Conservation (phyloP, 202 grass and related monocot genomes). For the Brachypodium distachyon region DNA sequence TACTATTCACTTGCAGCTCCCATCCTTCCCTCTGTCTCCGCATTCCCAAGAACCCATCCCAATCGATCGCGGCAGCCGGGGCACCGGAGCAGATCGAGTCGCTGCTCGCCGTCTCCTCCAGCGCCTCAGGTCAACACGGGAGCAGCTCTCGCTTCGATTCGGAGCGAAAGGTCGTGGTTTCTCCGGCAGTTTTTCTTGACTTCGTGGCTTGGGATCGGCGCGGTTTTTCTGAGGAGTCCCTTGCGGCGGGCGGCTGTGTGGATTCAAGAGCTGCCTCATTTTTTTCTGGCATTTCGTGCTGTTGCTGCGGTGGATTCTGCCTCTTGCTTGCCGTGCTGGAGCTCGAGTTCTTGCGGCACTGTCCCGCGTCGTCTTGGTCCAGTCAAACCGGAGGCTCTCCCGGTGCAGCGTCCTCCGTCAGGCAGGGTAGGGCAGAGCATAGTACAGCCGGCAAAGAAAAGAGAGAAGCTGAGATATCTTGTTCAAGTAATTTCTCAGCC, state of each 20-base stretch:
- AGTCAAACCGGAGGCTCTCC: background rate
- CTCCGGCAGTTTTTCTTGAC: background rate
- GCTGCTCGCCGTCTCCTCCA: background rate
- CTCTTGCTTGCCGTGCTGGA: background rate
- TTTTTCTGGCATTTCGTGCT: background rate
- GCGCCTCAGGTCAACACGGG: background rate
- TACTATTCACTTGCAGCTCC: slow-evolving; percentile 14
- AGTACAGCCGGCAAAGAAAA: background rate
- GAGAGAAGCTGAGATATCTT: background rate
- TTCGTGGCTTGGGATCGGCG: background rate
- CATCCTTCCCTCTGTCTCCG: background rate
- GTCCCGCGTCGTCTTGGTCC: background rate
- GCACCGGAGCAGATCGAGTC: background rate
- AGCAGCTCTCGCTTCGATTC: background rate
- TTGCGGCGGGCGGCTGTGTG: background rate
- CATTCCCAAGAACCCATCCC: background rate
- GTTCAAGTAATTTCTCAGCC: background rate
- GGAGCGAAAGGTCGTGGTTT: background rate
- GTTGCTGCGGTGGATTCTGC: background rate
- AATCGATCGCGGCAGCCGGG: background rate
- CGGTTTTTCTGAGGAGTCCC: background rate
- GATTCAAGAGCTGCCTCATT: background rate
- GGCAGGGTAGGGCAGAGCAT: background rate
- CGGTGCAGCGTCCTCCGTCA: background rate
- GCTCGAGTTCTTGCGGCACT: background rate